Evolutionary conservation across 139 green algal genomes (phyloP).

Genomic region (Chlamydomonas urium): DNA sequence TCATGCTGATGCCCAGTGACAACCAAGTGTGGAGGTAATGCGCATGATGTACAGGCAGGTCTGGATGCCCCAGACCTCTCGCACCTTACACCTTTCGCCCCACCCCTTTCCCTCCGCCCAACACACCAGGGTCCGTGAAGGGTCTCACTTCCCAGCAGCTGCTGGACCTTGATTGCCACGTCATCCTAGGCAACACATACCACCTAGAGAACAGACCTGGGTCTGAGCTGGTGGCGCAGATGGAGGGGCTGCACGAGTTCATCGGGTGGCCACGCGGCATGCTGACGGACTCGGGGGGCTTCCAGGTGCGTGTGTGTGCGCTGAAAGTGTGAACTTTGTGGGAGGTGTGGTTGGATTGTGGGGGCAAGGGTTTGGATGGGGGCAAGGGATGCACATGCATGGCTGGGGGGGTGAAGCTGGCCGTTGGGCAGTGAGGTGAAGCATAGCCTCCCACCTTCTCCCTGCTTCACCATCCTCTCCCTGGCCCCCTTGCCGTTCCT

Average conservation of each 20-base stretch:
- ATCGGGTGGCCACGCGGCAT: slow-evolving; percentile 78
- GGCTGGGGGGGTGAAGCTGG: too few species aligned
- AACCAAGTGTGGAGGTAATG: not conserved
- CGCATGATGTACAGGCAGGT: too few species aligned
- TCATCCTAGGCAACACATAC: slow-evolving; percentile 97
- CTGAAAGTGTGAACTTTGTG: too few species aligned
- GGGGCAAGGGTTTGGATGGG: too few species aligned
- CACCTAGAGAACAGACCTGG: slow-evolving; percentile 62
- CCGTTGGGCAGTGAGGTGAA: too few species aligned
- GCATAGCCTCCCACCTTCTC: too few species aligned
- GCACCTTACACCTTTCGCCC: not conserved
- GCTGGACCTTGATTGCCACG: slow-evolving; percentile 75
- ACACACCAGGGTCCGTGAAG: slow-evolving; percentile 27
- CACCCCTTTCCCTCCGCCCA: not conserved
- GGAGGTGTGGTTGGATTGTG: too few species aligned
- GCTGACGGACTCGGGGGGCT: slow-evolving; percentile 65
- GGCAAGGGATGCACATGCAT: too few species aligned
- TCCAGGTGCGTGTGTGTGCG: slow-evolving; percentile 51
- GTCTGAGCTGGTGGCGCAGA: slow-evolving; percentile 63
- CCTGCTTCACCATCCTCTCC: too few species aligned
- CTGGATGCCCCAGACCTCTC: not conserved
- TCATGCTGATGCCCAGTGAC: not conserved
- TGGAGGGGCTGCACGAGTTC: slow-evolving; percentile 88
- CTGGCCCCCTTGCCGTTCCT: too few species aligned
- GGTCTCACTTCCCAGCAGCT: slow-evolving; percentile 50